Evolutionary conservation across 805 yeast species (phyloP).

Genomic region (Wickerhamiella sorbophila): DNA sequence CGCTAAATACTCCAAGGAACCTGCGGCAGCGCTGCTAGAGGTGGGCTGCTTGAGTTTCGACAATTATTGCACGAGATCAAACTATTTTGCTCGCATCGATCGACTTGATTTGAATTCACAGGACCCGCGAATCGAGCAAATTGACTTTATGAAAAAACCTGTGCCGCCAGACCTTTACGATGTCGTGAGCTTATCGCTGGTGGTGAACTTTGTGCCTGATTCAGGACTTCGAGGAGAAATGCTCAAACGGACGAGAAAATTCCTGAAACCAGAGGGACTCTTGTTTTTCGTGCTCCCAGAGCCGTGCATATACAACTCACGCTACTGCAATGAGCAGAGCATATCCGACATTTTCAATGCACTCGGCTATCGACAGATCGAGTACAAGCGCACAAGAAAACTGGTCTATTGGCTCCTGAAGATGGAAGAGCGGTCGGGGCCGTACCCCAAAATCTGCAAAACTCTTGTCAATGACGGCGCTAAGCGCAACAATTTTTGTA

Average conservation of each 20-base stretch:
- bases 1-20: conserved; percentile 22
- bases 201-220: conserved; percentile 74
- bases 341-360: conserved; percentile 34
- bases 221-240: conserved; percentile 60
- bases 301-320: conserved; percentile 72
- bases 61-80: conserved; percentile 51
- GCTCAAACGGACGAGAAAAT: conserved; percentile 46
- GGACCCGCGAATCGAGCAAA: conserved; percentile 53
- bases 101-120: conserved; percentile 75
- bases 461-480: conserved; percentile 41
- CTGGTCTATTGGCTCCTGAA: conserved; percentile 57
- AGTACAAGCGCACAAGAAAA: conserved; percentile 49
- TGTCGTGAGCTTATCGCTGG: conserved; percentile 70
- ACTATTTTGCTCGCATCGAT: conserved; percentile 36
- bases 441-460: conserved; percentile 9
- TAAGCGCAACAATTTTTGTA: conserved; percentile 56
- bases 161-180: conserved; percentile 41
- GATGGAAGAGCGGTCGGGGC: conserved; percentile 26
- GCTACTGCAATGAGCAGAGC: conserved; percentile 45
- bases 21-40: conserved; percentile 41
- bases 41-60: conserved; percentile 65
- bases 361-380: conserved; percentile 43
- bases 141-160: conserved; percentile 74
- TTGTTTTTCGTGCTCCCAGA: conserved; percentile 75
- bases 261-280: conserved; percentile 29